phyloP scores from a whole-genome alignment of 179 eudicot genomes.

The Monotropa hypopitys region DNA sequence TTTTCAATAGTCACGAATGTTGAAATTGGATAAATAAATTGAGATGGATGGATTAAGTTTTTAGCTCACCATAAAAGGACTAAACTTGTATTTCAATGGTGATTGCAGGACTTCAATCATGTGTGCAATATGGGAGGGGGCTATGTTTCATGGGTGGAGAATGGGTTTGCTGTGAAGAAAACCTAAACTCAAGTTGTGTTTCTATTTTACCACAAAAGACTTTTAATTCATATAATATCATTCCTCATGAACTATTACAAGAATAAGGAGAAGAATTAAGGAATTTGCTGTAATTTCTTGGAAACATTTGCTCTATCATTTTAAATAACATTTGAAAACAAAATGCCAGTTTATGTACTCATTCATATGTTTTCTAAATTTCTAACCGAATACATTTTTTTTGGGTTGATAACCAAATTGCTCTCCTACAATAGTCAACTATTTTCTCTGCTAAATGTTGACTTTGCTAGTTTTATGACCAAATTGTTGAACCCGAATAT shows the following conservation, averaged over 20 bases:
- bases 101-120: constrained; percentile 53
- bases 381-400: too few relatives aligned
- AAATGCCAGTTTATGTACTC: too few relatives aligned
- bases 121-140: constrained; percentile 86
- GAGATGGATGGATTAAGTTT: too few relatives aligned
- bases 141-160: constrained; percentile 51
- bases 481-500: too few relatives aligned
- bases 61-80: not conserved
- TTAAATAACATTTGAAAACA: too few relatives aligned
- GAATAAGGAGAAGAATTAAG: not conserved
- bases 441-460: too few relatives aligned
- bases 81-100: not conserved
- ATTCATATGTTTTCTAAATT: too few relatives aligned
- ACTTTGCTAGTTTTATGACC: too few relatives aligned
- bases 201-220: not conserved
- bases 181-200: constrained; percentile 15
- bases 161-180: constrained; percentile 31
- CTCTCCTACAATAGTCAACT: too few relatives aligned
- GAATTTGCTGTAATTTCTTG: not conserved
- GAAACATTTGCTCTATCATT: not conserved
- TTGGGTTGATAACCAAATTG: too few relatives aligned
- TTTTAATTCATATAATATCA: not conserved
- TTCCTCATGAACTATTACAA: not conserved
- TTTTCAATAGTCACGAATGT: too few relatives aligned
- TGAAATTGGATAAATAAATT: too few relatives aligned